These are phyloP conservation scores for Platismatia glauca DNA, from an alignment of 495 filamentous ascomycete species.

Conservation along the genomic window DNA sequence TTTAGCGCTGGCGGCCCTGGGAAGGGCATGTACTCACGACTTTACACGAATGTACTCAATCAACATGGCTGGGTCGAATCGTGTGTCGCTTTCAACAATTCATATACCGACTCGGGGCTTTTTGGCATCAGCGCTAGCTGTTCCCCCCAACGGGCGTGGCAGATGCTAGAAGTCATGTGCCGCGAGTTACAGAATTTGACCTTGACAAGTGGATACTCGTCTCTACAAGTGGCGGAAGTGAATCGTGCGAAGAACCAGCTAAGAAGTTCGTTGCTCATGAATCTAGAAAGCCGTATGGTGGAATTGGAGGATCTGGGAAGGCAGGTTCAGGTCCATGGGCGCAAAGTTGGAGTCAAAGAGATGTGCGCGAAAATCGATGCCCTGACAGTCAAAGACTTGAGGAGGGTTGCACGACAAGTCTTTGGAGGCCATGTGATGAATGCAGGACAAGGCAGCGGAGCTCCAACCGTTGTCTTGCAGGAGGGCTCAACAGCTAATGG, in stretches of 20 bases:
- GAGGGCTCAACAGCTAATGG: conserved; percentile 55
- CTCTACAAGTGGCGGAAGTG: conserved; percentile 71
- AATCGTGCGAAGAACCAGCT: conserved; percentile 98
- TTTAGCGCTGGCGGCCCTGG: conserved; percentile 97
- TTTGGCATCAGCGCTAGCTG: conserved; percentile 91
- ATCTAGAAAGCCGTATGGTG: conserved; percentile 93
- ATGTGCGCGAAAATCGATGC: conserved; percentile 85
- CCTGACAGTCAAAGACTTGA: conserved; percentile 71
- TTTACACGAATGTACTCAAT: conserved; percentile 96
- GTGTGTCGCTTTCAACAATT: conserved; percentile 92
- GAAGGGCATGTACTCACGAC: conserved; percentile 96
- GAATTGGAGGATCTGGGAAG: conserved; percentile 96
- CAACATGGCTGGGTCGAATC: conserved; percentile 94
- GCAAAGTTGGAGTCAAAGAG: conserved; percentile 81
- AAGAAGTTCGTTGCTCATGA: conserved; percentile 85
- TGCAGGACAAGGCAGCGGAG: conserved; percentile 67
- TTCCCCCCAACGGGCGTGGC: conserved; percentile 57
- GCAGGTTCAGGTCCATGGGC: conserved; percentile 90
- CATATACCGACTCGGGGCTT: conserved; percentile 88
- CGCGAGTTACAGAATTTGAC: conserved; percentile 74
- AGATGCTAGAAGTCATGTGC: conserved; percentile 91
- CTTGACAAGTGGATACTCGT: conserved; percentile 55
- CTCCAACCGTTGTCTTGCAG: conserved; percentile 91
- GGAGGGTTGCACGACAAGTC: conserved; percentile 73
- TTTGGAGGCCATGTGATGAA: conserved; percentile 72